A percentile compares a stretch with the other conserved stretches of the same genome.
These are phyloP conservation scores for Alnus glutinosa DNA, from an alignment of 306 rosid genomes.

Conservation along the genomic window DNA sequence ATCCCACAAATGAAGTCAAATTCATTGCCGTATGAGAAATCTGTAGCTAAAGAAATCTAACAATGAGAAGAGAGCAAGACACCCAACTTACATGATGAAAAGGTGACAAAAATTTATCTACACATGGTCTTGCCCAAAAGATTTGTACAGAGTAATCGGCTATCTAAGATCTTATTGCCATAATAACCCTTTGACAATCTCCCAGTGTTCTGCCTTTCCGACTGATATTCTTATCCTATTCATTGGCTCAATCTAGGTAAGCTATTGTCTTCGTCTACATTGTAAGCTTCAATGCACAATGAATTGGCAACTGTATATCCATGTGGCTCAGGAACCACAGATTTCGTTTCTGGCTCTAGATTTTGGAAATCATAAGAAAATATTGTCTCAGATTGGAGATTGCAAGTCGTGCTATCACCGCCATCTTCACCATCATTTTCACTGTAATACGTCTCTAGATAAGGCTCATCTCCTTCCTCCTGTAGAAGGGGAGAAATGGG, in stretches of 20 bases:
- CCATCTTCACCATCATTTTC: constrained; percentile 46
- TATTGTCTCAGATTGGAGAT: constrained; percentile 34
- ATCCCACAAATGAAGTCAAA: background rate
- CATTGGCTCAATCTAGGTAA: background rate
- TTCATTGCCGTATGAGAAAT: background rate
- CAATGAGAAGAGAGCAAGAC: background rate
- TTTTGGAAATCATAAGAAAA: constrained; percentile 32
- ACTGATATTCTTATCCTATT: background rate
- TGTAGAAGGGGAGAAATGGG: constrained; percentile 11
- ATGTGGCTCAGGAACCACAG: constrained; percentile 10
- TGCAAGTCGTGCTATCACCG: constrained; percentile 24
- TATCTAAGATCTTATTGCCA: background rate
- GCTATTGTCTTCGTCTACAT: constrained; percentile 13
- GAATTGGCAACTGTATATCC: background rate
- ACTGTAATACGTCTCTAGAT: constrained; percentile 43
- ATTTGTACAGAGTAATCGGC: background rate
- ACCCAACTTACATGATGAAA: background rate
- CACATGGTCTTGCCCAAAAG: background rate
- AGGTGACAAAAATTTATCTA: background rate
- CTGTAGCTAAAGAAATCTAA: background rate
- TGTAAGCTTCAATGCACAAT: background rate
- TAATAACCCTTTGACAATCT: background rate
- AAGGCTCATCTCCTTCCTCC: constrained; percentile 58
- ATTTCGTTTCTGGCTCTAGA: constrained; percentile 30
- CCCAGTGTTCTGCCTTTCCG: background rate